Evolutionary conservation across 2,329 filamentous ascomycete species (phyloP), one percentile per base, ranked within the genome.

Genomic region (Xylaria sp.): DNA sequence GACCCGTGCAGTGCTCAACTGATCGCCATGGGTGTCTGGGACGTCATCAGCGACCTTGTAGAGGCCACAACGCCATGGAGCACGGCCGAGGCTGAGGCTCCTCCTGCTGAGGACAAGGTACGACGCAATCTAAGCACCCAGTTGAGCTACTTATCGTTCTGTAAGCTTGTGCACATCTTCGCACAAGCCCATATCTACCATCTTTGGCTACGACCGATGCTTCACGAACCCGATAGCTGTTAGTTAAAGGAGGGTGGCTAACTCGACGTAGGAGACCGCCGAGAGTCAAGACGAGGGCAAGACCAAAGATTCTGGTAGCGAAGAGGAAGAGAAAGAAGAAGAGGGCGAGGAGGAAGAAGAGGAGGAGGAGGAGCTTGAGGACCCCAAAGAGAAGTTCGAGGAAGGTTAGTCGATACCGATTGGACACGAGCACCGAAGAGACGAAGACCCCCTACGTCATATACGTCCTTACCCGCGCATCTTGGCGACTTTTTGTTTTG

Each of bases 381-480:
- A 98, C 81, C 90, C 91, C 76, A 97, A 97, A 88, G 93, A 94
- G 72, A 88, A 89, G 82, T 84, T 98, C 72, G 92, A 97, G 84
- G 94, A 97, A 89, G 94, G 96, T 98, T 83, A 87, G 96, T 98
- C 83, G 87, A 93, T 90, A 59, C 28, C 61, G 48, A 18, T 44
- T 32, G 34, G 60, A 32, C 44, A 46, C 39, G 10, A 56, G 57
- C 18, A 68, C 63, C 54, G 52, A 56, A 20, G 23, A 63, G 48
- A 63, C 59, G 39, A 25, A 55, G 25, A 63, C 52, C 48, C 34
- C 34, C 34, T 28, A 67, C 39, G 15, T 48, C 54, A 65, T 59
- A 65, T 65, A 7, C 46, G 20, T 28, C 41, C n/a, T 25, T 61
- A 37, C 57, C 48, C 15, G 2, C 41, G n/a, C 32, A n/a, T 44